Conservation (phyloP, 169 alveolate genomes). For the Plasmodium inui region DNA sequence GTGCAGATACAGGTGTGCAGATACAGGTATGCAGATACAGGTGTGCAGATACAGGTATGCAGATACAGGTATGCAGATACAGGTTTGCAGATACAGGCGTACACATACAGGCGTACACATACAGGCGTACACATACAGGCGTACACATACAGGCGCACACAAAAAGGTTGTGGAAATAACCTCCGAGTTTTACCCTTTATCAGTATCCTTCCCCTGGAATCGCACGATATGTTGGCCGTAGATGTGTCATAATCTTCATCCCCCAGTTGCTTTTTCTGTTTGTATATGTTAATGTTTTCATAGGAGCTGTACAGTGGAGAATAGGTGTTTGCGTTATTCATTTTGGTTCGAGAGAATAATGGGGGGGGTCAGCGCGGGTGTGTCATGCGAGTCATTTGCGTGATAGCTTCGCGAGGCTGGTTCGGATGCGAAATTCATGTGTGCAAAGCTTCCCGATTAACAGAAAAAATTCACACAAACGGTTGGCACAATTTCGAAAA, state of each 20-base stretch:
- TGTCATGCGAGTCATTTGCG: background rate
- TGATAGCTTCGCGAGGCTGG: background rate
- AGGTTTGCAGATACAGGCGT: background rate
- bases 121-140: background rate
- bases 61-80: background rate
- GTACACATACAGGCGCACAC: background rate
- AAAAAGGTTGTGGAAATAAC: background rate
- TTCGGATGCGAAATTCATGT: background rate
- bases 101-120: background rate
- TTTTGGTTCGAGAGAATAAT: slow-evolving; percentile 1
- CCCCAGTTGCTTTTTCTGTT: slow-evolving; percentile 11
- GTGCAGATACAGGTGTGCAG: background rate
- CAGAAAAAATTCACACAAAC: background rate
- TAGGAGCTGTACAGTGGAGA: slow-evolving; percentile 65
- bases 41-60: background rate
- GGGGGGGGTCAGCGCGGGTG: background rate
- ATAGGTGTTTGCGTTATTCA: slow-evolving; percentile 45
- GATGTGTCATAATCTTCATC: slow-evolving; percentile 47
- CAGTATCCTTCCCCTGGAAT: slow-evolving; percentile 64
- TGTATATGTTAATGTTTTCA: slow-evolving; percentile 72
- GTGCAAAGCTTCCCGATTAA: background rate
- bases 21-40: background rate
- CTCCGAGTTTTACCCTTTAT: slow-evolving; percentile 26
- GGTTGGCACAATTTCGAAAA: background rate
- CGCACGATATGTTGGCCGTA: slow-evolving; percentile 67